A percentile compares a stretch with the other conserved stretches of the same genome.
These are phyloP conservation scores for Fusarium cyanostomum DNA, from an alignment of 2,329 filamentous ascomycete species.

Conservation along the genomic window DNA sequence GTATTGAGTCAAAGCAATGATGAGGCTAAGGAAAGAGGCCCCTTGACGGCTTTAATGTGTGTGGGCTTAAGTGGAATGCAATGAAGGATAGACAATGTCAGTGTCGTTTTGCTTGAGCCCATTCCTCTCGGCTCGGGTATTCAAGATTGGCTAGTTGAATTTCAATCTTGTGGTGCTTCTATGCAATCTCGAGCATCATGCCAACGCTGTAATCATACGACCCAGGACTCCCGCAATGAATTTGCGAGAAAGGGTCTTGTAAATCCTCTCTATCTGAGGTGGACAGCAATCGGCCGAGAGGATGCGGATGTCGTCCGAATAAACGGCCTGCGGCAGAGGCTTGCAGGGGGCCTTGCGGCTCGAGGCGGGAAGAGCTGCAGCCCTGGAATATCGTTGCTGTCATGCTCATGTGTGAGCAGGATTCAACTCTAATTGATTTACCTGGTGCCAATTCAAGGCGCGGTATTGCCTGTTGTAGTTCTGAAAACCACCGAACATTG, in stretches of 20 bases:
- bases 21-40: background rate
- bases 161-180: background rate
- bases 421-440: background rate
- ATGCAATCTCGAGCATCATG: background rate
- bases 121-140: too few relatives aligned
- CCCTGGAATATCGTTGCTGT: background rate
- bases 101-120: too few relatives aligned
- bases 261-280: too few relatives aligned
- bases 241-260: too few relatives aligned
- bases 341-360: constrained; percentile 9
- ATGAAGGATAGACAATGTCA: background rate
- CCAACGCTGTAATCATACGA: background rate
- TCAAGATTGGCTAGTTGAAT: background rate
- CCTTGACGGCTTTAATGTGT: too few relatives aligned
- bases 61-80: background rate
- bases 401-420: background rate
- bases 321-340: constrained; percentile 2
- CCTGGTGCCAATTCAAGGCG: constrained; percentile 3
- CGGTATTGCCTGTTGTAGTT: background rate
- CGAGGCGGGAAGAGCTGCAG: background rate
- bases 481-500: background rate
- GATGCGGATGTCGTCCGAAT: background rate
- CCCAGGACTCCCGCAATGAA: too few relatives aligned
- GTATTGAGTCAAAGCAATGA: background rate
- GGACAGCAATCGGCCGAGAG: background rate